Percentiles rank a stretch among this genome's conserved stretches.
Evolutionary conservation across 2,329 filamentous ascomycete genomes (phyloP).

Genomic region (Diaporthe australafricana): DNA sequence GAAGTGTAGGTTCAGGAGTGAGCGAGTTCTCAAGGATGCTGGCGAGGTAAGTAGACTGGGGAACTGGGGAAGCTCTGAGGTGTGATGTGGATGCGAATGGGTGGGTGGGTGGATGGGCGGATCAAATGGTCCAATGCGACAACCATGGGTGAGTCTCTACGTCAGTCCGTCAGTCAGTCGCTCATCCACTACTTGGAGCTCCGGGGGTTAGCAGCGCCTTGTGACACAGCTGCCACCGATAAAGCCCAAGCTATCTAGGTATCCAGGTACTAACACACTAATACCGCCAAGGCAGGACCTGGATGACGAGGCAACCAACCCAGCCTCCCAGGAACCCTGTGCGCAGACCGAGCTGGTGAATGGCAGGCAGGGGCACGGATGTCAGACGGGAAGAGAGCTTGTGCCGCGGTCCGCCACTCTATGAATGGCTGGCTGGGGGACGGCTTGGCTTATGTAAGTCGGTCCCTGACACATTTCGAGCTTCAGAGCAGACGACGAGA

Average conservation of each 20-base stretch:
- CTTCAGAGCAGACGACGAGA: conserved; percentile 10
- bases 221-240: conserved; percentile 22
- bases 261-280: conserved; percentile 12
- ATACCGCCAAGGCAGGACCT: conserved; percentile 25
- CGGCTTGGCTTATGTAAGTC: conserved; percentile 6
- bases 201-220: conserved; percentile 10
- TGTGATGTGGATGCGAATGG: conserved; percentile 25
- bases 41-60: conserved; percentile 8
- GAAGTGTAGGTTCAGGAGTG: conserved; percentile 21
- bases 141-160: conserved; percentile 24
- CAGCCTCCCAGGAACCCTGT: background rate
- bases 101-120: background rate
- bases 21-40: background rate
- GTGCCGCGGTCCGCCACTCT: conserved; percentile 8
- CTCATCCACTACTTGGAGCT: conserved; percentile 7
- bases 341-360: background rate
- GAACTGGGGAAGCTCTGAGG: conserved; percentile 34
- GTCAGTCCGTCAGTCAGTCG: conserved; percentile 26
- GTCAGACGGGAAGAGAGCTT: conserved; percentile 23
- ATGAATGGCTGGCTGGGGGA: background rate
- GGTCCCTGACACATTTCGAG: background rate
- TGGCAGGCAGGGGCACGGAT: conserved; percentile 2
- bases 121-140: conserved; percentile 24
- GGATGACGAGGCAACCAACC: conserved; percentile 29
- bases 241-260: background rate